phyloP scores from a whole-genome alignment of 352 stramenopile genomes.

The Phytopythium chamaehyphon region DNA sequence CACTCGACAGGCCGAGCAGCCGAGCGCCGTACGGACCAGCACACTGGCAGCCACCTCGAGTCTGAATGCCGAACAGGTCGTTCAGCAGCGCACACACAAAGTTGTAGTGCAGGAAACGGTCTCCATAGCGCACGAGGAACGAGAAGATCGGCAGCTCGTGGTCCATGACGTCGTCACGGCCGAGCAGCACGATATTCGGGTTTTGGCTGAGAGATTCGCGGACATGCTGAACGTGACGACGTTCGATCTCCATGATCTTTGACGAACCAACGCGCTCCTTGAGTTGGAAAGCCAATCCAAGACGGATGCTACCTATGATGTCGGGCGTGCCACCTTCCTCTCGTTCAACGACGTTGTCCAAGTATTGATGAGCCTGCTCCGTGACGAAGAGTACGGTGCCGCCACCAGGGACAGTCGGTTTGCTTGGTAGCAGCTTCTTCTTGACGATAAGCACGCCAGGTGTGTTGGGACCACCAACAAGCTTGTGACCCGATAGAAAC shows the following conservation, averaged over 20 bases:
- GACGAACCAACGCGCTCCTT: slow-evolving; percentile 62
- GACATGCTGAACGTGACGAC: slow-evolving; percentile 27
- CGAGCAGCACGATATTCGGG: slow-evolving; percentile 88
- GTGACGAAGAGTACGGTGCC: slow-evolving; percentile 57
- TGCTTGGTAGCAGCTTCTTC: slow-evolving; percentile 70
- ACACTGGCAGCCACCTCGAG: slow-evolving; percentile 32
- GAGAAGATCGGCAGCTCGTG: slow-evolving; percentile 93
- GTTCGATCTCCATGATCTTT: slow-evolving; percentile 58
- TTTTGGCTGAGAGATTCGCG: slow-evolving; percentile 39
- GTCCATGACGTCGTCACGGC: slow-evolving; percentile 33
- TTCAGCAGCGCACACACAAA: slow-evolving; percentile 97
- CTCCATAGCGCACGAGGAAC: slow-evolving; percentile 88
- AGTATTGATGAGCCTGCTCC: slow-evolving; percentile 51
- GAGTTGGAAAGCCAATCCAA: slow-evolving; percentile 90
- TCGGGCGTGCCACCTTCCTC: slow-evolving; percentile 97
- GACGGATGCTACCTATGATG: slow-evolving; percentile 90
- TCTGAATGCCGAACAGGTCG: slow-evolving; percentile 96
- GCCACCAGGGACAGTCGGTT: slow-evolving; percentile 45
- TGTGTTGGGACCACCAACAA: slow-evolving; percentile 90
- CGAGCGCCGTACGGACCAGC: slow-evolving; percentile 92
- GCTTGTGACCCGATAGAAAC: slow-evolving; percentile 97
- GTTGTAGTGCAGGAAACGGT: slow-evolving; percentile 96
- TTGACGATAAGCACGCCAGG: slow-evolving; percentile 95
- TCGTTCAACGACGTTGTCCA: slow-evolving; percentile 71
- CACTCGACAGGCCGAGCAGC: slow-evolving; percentile 87